Evolutionary conservation across 169 alveolate genomes (phyloP).

Genomic region (Plasmodium vivax): DNA sequence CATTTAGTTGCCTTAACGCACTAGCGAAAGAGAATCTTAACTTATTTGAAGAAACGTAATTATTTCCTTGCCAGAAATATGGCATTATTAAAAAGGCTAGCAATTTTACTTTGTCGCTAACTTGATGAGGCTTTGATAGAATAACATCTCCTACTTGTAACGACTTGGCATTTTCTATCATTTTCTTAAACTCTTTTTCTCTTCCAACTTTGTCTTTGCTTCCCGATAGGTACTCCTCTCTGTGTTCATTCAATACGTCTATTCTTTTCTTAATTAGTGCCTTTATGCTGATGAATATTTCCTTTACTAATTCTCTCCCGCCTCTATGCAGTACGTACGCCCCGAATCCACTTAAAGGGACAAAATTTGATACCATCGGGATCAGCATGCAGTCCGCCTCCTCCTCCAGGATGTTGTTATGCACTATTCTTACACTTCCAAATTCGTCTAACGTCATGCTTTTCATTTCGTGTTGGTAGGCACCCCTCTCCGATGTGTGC

Average conservation of each 20-base stretch:
- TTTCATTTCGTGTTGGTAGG: conserved; percentile 67
- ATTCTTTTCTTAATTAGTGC: conserved; percentile 64
- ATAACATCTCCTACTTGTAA: conserved; percentile 73
- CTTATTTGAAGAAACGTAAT: conserved; percentile 55
- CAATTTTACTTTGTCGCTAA: conserved; percentile 65
- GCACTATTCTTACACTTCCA: conserved; percentile 46
- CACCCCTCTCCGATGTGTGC: not conserved
- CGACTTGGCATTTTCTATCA: conserved; percentile 29
- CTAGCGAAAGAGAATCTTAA: conserved; percentile 70
- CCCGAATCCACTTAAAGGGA: conserved; percentile 72
- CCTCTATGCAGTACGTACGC: conserved; percentile 73
- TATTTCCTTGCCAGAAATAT: conserved; percentile 74
- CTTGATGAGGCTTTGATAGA: conserved; percentile 54
- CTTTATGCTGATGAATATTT: conserved; percentile 43
- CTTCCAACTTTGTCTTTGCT: not conserved
- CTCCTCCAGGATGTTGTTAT: conserved; percentile 71
- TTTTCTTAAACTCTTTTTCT: conserved; percentile 36
- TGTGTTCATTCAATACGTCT: conserved; percentile 68
- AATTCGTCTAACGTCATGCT: conserved; percentile 44
- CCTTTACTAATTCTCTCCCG: conserved; percentile 70
- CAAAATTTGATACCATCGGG: conserved; percentile 74
- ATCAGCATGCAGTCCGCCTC: conserved; percentile 74
- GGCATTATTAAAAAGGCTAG: conserved; percentile 76
- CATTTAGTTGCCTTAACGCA: conserved; percentile 66
- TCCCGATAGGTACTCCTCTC: conserved; percentile 24